A percentile compares a stretch with the other conserved stretches of the same genome.
Conservation (phyloP, 495 filamentous ascomycete species). For the Talaromyces stipitatus region DNA sequence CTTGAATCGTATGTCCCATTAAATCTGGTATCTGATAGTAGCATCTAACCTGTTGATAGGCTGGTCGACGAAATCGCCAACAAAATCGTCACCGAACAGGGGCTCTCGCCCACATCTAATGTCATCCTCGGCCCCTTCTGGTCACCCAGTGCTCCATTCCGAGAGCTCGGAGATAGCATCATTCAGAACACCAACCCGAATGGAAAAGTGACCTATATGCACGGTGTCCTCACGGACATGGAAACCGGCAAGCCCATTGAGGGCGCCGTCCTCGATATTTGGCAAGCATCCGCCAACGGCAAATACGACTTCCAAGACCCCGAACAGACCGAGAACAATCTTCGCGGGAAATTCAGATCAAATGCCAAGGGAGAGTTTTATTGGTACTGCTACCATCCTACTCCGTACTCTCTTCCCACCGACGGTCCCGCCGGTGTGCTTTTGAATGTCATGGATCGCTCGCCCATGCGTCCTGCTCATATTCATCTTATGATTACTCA, state of each 20-base stretch:
- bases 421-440: constrained; percentile 68
- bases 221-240: constrained; percentile 66
- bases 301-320: constrained; percentile 89
- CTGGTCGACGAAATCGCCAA: constrained; percentile 82
- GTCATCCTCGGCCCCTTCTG: constrained; percentile 85
- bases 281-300: constrained; percentile 79
- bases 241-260: constrained; percentile 63
- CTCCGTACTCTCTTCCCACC: constrained; percentile 69
- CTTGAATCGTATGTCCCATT: constrained; percentile 49
- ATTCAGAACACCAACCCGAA: constrained; percentile 58
- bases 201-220: constrained; percentile 64
- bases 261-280: constrained; percentile 71
- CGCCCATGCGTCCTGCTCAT: constrained; percentile 42
- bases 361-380: constrained; percentile 69
- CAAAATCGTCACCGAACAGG: constrained; percentile 65
- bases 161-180: constrained; percentile 59
- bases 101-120: constrained; percentile 66
- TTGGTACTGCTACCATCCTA: constrained; percentile 79
- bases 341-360: constrained; percentile 74
- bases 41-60: constrained; percentile 24
- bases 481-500: constrained; percentile 45
- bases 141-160: constrained; percentile 76
- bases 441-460: constrained; percentile 64
- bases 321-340: constrained; percentile 69
- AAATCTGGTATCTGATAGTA: neutral